Evolutionary conservation across 768 basidiomycete species (phyloP).

Genomic region (Xerocomus potaroensis): DNA sequence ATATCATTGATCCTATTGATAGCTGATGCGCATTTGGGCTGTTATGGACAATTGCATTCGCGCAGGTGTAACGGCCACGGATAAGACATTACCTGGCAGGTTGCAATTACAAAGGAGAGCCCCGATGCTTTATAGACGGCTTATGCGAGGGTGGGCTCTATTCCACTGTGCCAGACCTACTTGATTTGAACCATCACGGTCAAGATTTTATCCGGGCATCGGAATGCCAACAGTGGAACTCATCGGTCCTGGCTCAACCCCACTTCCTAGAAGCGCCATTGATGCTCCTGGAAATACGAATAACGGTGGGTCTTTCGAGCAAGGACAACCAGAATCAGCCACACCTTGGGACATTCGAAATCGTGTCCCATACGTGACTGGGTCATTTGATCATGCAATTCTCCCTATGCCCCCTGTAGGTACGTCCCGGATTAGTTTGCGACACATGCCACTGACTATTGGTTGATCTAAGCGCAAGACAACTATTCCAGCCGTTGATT

Average conservation of each 20-base stretch:
- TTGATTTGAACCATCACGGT: conserved; percentile 20
- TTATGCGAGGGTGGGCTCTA: conserved; percentile 75
- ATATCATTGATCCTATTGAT: background rate
- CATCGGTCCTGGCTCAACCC: conserved; percentile 29
- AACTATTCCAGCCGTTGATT: conserved; percentile 90
- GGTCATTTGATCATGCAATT: conserved; percentile 75
- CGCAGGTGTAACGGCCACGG: conserved; percentile 74
- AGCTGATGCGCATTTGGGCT: conserved; percentile 76
- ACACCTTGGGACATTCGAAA: conserved; percentile 1
- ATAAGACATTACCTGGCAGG: conserved; percentile 83
- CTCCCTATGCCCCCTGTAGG: conserved; percentile 80
- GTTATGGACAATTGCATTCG: conserved; percentile 94
- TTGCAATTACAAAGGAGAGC: conserved; percentile 76
- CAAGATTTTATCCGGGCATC: conserved; percentile 52
- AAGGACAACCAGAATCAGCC: conserved; percentile 4
- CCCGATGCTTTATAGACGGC: conserved; percentile 81
- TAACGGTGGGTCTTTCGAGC: background rate
- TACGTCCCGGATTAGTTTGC: conserved; percentile 6
- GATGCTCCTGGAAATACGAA: conserved; percentile 20
- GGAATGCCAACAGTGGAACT: conserved; percentile 33
- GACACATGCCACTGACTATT: conserved; percentile 1
- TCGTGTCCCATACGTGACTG: conserved; percentile 50
- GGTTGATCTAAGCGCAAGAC: conserved; percentile 58
- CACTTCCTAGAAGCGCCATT: conserved; percentile 15
- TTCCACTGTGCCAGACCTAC: background rate